Percentiles rank a stretch among this genome's conserved stretches.
phyloP scores from a whole-genome alignment of 2,329 filamentous ascomycete species.

The Fusarium nematophilum region DNA sequence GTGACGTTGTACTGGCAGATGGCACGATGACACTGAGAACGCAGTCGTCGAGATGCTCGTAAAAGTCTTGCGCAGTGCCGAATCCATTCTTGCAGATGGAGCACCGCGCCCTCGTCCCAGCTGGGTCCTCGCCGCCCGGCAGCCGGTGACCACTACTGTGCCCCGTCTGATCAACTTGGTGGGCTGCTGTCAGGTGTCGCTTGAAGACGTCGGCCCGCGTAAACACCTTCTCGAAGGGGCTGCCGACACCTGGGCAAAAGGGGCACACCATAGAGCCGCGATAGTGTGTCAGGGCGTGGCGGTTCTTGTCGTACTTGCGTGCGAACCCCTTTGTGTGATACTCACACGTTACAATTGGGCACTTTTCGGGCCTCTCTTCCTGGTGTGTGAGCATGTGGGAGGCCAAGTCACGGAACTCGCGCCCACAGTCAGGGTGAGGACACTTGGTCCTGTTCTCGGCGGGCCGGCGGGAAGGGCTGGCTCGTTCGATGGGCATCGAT shows the following conservation, averaged over 20 bases:
- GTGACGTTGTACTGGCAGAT: constrained; percentile 38
- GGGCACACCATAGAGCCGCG: constrained; percentile 98
- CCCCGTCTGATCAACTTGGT: constrained; percentile 93
- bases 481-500: constrained; percentile 41
- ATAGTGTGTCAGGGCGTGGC: constrained; percentile 96
- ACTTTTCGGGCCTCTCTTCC: constrained; percentile 93
- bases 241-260: constrained; percentile 91
- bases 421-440: constrained; percentile 68
- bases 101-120: constrained; percentile 78
- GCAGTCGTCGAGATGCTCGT: constrained; percentile 87
- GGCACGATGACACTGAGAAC: constrained; percentile 69
- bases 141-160: constrained; percentile 78
- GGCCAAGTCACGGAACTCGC: constrained; percentile 73
- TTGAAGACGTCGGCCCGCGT: constrained; percentile 98
- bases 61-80: constrained; percentile 91
- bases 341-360: constrained; percentile 91
- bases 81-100: constrained; percentile 88
- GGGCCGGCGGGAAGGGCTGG: constrained; percentile 47
- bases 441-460: constrained; percentile 61
- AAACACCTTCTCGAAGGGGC: constrained; percentile 92
- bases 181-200: constrained; percentile 90
- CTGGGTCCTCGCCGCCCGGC: constrained; percentile 29
- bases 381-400: constrained; percentile 98
- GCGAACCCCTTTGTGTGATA: constrained; percentile 96
- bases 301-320: constrained; percentile 97